Evolutionary conservation across 768 basidiomycete genomes (phyloP), one percentile per base, ranked within the genome.

Genomic region (Lentinula boryana): DNA sequence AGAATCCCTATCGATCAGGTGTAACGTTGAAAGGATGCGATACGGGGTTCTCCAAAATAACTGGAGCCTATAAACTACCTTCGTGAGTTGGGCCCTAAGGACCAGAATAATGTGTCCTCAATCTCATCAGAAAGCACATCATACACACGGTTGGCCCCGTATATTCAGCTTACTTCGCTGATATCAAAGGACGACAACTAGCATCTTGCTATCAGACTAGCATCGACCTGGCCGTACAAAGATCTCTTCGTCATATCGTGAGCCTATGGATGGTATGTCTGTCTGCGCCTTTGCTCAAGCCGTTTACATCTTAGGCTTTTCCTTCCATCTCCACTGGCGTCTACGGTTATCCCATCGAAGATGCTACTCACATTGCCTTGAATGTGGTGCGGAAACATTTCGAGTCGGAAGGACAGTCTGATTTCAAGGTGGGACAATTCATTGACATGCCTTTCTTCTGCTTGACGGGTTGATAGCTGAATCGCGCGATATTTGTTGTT

Each of bases 81-180:
- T 79, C 89, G 92, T 93, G 60, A 64, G 87, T 59, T n/a, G 35
- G 21, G 56, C 4, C 51, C 13, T 53, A 13, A 18, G 58, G 3
- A 23, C 18, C 9, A 10, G 5, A 15, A 36, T 3, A 18, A 2
- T 55, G 7, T 27, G 36, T 21, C 10, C 12, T 18, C 27, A 32
- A n/a, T 9, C 12, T 13, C 32, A 12, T 23, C 64, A 90, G 91
- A 40, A 80, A 80, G 40, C 78, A 87, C 68, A 77, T 94, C 61
- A 90, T 94, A 44, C 92, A 93, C 66, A 80, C 92, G 3, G 92
- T 93, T 15, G 92, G 92, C 10, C 92, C 92, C 0, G 70, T 89
- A 1, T 92, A 88, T 69, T 77, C 76, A 4, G 59, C 66, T 2
- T 60, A 64, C 1, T 72, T 77, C 31, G 71, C 70, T 40, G 78